Evolutionary conservation across 129 eudicot genomes (phyloP).

Genomic region (Lonicera japonica): DNA sequence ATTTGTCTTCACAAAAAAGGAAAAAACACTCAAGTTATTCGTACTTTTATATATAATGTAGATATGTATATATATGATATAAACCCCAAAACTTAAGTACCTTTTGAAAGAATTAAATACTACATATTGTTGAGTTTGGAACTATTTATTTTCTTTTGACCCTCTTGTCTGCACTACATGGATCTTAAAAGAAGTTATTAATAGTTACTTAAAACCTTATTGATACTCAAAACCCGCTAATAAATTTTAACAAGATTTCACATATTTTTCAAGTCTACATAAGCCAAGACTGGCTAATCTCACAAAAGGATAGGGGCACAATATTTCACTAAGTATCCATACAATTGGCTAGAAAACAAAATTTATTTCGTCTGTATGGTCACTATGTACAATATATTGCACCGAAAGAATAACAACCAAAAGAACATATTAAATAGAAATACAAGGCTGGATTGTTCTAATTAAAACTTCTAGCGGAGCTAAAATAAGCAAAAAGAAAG

Average conservation of each 20-base stretch:
- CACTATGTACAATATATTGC: constrained; percentile 24
- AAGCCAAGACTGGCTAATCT: neutral
- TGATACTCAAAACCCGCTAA: neutral
- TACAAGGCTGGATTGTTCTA: neutral
- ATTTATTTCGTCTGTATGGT: constrained; percentile 8
- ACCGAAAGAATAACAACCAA: constrained; percentile 7
- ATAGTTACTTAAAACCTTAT: too few species aligned
- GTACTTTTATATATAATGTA: too few species aligned
- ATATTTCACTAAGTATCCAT: neutral
- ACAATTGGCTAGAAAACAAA: constrained; percentile 8
- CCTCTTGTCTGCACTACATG: neutral
- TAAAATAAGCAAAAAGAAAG: neutral
- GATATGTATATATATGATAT: too few species aligned
- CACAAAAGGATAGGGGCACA: neutral
- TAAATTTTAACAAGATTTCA: neutral
- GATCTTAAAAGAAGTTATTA: neutral
- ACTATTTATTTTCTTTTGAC: too few species aligned
- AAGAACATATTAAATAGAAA: neutral
- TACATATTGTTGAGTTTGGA: too few species aligned
- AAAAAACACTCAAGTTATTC: too few species aligned
- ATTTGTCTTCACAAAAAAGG: too few species aligned
- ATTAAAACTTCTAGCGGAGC: neutral
- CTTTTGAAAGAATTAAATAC: too few species aligned
- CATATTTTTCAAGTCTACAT: neutral
- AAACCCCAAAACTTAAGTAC: too few species aligned